phyloP scores from a whole-genome alignment of 108 stramenopile species.

The Pinguiococcus pyrenoidosus region DNA sequence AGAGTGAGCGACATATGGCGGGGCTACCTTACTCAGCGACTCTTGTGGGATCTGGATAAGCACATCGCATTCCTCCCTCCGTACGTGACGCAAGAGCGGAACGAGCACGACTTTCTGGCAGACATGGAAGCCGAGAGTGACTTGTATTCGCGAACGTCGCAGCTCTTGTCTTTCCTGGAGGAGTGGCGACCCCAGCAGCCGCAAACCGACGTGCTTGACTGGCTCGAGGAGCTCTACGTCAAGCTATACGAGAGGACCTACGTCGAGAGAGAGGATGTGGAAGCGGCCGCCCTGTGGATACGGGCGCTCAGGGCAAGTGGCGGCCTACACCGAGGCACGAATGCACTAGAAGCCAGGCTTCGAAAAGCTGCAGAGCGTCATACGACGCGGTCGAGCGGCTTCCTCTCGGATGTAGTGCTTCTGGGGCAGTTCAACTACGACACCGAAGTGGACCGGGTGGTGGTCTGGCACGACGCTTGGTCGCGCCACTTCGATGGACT shows the following conservation, averaged over 20 bases:
- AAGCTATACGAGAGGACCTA: slow-evolving; percentile 34
- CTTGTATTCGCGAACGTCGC: slow-evolving; percentile 26
- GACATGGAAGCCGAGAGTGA: slow-evolving; percentile 32
- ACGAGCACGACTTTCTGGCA: slow-evolving; percentile 24
- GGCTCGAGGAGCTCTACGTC: slow-evolving; percentile 26
- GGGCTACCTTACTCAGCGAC: slow-evolving; percentile 26
- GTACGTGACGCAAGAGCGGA: slow-evolving; percentile 29
- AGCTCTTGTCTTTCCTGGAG: slow-evolving; percentile 20
- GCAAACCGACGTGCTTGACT: slow-evolving; percentile 11
- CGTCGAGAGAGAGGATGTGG: slow-evolving; percentile 11
- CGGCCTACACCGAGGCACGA: no score
- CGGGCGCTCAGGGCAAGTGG: no score
- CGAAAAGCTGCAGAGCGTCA: no score
- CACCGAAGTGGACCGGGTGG: no score
- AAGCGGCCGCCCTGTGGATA: no score
- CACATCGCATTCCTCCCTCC: slow-evolving; percentile 21
- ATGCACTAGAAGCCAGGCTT: no score
- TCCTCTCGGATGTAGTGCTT: no score
- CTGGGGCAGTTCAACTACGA: no score
- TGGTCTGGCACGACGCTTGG: no score
- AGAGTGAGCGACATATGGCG: slow-evolving; percentile 44
- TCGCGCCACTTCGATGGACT: no score
- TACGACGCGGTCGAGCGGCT: no score
- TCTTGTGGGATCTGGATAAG: slow-evolving; percentile 11
- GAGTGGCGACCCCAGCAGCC: slow-evolving; percentile 4